These are phyloP conservation scores for Inga oerstediana DNA, from an alignment of 306 rosid species.

Conservation along the genomic window DNA sequence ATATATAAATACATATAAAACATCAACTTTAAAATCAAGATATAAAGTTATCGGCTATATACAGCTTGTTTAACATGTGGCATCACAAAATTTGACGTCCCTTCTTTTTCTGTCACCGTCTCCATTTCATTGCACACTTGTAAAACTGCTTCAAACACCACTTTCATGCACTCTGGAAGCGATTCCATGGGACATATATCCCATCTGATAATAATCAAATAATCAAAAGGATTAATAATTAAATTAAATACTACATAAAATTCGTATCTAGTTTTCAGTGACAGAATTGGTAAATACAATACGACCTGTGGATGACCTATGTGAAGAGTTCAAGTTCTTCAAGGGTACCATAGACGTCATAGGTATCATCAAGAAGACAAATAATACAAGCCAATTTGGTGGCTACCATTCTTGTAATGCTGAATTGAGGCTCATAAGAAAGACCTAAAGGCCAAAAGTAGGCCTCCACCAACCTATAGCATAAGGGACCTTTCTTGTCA, in stretches of 20 bases:
- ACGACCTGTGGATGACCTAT: not conserved
- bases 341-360: not conserved
- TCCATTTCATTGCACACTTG: constrained; percentile 8
- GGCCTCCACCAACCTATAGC: constrained; percentile 32
- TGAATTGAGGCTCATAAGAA: no score
- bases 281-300: not conserved
- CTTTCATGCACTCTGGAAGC: constrained; percentile 42
- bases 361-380: not conserved
- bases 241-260: not conserved
- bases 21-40: not conserved
- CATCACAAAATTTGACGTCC: not conserved
- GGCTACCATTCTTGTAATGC: not conserved
- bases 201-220: constrained; percentile 21
- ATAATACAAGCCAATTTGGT: not conserved
- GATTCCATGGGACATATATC: constrained; percentile 8
- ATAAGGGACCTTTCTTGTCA: constrained; percentile 3
- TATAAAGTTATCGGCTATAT: not conserved
- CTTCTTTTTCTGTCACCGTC: not conserved
- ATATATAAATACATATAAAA: not conserved
- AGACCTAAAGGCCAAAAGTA: not conserved
- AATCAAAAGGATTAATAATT: not conserved
- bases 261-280: not conserved
- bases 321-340: not conserved
- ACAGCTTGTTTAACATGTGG: not conserved
- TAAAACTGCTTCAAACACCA: not conserved